A percentile compares a stretch with the other conserved stretches of the same genome.
Conservation (phyloP, 106 monocot species). For the Gastrodia elata region DNA sequence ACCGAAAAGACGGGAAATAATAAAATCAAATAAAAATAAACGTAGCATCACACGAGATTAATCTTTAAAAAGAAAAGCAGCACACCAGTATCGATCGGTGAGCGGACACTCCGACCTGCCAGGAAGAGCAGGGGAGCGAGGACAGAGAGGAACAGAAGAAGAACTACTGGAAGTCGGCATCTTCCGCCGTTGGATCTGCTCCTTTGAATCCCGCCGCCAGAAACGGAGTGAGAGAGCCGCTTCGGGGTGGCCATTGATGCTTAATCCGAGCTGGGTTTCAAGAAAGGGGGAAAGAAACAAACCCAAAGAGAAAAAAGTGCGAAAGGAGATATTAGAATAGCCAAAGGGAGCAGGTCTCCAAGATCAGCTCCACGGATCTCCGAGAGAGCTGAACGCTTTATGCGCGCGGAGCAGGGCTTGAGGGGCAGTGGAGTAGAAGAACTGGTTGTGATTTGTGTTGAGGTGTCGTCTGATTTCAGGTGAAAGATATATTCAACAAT, state of each 20-base stretch:
- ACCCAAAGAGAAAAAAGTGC: background rate
- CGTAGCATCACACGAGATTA: background rate
- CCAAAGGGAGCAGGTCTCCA: background rate
- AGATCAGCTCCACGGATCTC: background rate
- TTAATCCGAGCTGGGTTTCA: background rate
- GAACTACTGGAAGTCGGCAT: constrained; percentile 17
- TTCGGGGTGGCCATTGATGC: constrained; percentile 23
- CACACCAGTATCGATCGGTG: constrained; percentile 19
- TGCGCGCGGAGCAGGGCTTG: background rate
- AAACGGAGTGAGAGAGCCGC: constrained; percentile 20
- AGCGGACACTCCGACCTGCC: constrained; percentile 14
- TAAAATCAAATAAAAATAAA: background rate
- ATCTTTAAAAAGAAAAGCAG: background rate
- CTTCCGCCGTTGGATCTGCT: constrained; percentile 9
- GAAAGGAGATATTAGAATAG: background rate
- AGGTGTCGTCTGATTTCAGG: too few relatives aligned
- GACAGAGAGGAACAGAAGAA: constrained; percentile 34
- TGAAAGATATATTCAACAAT: too few relatives aligned
- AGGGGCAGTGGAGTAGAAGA: too few relatives aligned
- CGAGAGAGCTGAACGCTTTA: background rate
- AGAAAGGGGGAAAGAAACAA: background rate
- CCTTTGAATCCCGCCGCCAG: background rate
- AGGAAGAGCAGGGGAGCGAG: constrained; percentile 31
- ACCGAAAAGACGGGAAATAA: background rate
- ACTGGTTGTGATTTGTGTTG: too few relatives aligned